phyloP scores from a whole-genome alignment of 2,329 filamentous ascomycete genomes.

The Clonostachys solani region DNA sequence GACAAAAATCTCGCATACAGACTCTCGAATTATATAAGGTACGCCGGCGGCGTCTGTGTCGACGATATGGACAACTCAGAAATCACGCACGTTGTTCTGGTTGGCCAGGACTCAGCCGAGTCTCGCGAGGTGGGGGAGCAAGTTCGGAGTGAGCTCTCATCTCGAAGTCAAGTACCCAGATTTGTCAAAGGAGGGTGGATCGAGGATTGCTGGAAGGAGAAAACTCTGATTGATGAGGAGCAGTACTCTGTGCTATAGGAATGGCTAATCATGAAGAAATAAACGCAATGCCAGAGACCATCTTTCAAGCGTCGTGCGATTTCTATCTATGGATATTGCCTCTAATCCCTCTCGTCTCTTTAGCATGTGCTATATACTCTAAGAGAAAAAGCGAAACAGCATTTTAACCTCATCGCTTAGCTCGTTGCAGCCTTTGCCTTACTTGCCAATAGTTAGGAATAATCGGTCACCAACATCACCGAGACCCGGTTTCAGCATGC shows the following conservation, averaged over 20 bases:
- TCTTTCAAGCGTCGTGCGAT: too few species aligned
- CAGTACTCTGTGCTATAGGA: constrained; percentile 30
- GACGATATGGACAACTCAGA: constrained; percentile 42
- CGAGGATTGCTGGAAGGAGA: constrained; percentile 73
- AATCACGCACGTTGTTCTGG: constrained; percentile 70
- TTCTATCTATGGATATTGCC: too few species aligned
- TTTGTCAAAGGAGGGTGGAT: constrained; percentile 72
- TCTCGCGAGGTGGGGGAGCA: constrained; percentile 28
- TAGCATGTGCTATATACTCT: background rate
- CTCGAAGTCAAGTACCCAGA: constrained; percentile 53
- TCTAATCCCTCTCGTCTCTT: too few species aligned
- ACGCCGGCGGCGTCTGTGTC: constrained; percentile 61
- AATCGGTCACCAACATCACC: constrained; percentile 89
- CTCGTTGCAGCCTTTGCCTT: constrained; percentile 1
- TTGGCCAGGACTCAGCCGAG: constrained; percentile 31
- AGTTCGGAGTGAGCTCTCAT: constrained; percentile 36
- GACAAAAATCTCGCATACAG: constrained; percentile 28
- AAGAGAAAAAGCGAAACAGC: background rate
- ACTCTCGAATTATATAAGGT: constrained; percentile 56
- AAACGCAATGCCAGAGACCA: too few species aligned
- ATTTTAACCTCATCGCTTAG: background rate
- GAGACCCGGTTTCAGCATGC: constrained; percentile 87
- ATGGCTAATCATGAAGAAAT: too few species aligned
- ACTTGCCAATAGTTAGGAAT: constrained; percentile 87
- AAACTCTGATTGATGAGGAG: constrained; percentile 78